phyloP scores from a whole-genome alignment of 441 rosid species.

The Pelargonium myrrhifolium region DNA sequence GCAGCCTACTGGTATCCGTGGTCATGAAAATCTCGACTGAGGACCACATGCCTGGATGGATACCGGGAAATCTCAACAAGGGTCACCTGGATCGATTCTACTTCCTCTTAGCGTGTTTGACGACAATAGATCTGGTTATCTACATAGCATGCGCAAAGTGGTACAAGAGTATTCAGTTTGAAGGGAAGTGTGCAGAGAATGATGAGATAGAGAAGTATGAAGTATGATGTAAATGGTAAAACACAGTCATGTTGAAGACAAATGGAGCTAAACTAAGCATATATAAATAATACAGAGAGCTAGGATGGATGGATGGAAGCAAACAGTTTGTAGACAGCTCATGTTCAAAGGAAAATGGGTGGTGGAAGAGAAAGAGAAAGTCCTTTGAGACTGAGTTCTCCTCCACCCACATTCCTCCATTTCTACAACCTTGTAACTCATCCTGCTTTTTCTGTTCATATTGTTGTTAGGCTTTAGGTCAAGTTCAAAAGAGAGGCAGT shows the following conservation, averaged over 20 bases:
- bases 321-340: conserved; percentile 9
- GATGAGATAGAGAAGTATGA: conserved; percentile 13
- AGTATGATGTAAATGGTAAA: conserved; percentile 24
- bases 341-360: conserved; percentile 2
- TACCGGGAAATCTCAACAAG: conserved; percentile 83
- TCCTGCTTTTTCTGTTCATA: conserved; percentile 9
- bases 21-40: conserved; percentile 83
- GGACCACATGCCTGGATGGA: conserved; percentile 92
- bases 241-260: not conserved
- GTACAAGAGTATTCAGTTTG: conserved; percentile 70
- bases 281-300: conserved; percentile 26
- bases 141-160: conserved; percentile 75
- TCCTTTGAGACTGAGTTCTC: conserved; percentile 8
- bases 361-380: conserved; percentile 10
- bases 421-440: conserved; percentile 3
- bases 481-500: conserved; percentile 7
- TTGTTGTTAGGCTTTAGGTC: conserved; percentile 12
- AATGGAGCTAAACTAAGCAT: not conserved
- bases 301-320: conserved; percentile 13
- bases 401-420: not conserved
- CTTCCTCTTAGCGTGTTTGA: conserved; percentile 79
- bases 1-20: conserved; percentile 80
- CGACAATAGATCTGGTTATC: conserved; percentile 50
- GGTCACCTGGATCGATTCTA: conserved; percentile 94
- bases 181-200: conserved; percentile 36